These are phyloP conservation scores for Periconia sp. DNA, from an alignment of 2,329 filamentous ascomycete genomes.

Conservation along the genomic window DNA sequence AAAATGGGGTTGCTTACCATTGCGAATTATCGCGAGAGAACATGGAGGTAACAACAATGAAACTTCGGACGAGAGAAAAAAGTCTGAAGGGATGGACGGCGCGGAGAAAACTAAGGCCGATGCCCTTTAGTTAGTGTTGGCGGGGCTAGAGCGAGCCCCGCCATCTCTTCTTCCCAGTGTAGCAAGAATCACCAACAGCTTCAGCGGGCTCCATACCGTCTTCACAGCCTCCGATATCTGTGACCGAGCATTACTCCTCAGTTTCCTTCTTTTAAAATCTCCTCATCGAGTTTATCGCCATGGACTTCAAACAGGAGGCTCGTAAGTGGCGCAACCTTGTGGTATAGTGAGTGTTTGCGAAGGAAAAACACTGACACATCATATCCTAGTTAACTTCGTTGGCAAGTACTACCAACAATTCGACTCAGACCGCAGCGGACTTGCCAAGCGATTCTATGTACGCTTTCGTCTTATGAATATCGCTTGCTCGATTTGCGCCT, in stretches of 20 bases:
- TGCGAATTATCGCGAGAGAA: slow-evolving; percentile 2
- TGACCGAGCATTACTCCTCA: neutral
- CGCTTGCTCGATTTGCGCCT: neutral
- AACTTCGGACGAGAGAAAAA: neutral
- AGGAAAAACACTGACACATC: neutral
- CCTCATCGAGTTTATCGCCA: neutral
- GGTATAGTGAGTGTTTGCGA: neutral
- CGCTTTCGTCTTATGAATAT: neutral
- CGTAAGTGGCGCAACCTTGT: neutral
- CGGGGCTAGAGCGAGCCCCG: slow-evolving; percentile 24
- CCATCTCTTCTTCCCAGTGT: slow-evolving; percentile 13
- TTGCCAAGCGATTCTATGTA: slow-evolving; percentile 78
- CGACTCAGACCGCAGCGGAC: slow-evolving; percentile 67
- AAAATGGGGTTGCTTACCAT: slow-evolving; percentile 21
- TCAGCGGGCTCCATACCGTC: slow-evolving; percentile 5
- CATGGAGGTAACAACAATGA: too few relatives aligned
- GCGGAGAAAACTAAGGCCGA: slow-evolving; percentile 23
- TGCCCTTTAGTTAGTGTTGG: slow-evolving; percentile 1
- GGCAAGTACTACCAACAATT: slow-evolving; percentile 90
- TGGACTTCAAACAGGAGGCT: neutral
- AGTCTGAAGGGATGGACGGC: neutral
- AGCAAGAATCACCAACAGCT: slow-evolving; percentile 13
- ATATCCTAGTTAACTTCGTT: slow-evolving; percentile 75
- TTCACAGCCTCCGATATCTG: slow-evolving; percentile 4
- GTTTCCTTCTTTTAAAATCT: neutral